Percentiles rank a stretch among this genome's conserved stretches.
Evolutionary conservation across 202 grass and related monocot species (phyloP).

Genomic region (Panicum virgatum): DNA sequence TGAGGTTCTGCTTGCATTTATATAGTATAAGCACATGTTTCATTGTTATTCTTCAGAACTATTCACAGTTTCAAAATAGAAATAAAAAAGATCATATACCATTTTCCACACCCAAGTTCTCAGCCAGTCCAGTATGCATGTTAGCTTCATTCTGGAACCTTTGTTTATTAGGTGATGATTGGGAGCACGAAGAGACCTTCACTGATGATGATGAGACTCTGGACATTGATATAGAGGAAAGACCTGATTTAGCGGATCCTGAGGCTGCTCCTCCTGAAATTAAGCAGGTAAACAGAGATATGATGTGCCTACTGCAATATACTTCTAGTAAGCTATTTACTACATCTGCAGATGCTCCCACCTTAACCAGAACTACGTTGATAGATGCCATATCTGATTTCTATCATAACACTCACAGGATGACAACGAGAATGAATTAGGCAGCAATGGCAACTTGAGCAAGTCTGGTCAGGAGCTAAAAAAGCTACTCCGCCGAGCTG

Average conservation of each 20-base stretch:
- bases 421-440: constrained; percentile 69
- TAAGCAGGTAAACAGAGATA: constrained; percentile 65
- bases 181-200: constrained; percentile 93
- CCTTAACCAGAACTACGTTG: constrained; percentile 13
- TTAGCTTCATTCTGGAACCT: constrained; percentile 31
- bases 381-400: constrained; percentile 3
- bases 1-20: background rate
- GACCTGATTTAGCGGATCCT: constrained; percentile 65
- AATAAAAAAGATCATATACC: constrained; percentile 7
- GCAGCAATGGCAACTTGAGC: constrained; percentile 52
- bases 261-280: constrained; percentile 80
- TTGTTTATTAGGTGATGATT: constrained; percentile 74
- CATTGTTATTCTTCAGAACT: constrained; percentile 16
- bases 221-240: constrained; percentile 72
- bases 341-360: background rate
- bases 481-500: constrained; percentile 63
- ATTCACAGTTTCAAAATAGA: constrained; percentile 10
- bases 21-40: background rate
- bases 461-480: constrained; percentile 92
- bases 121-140: constrained; percentile 3
- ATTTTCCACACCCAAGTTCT: background rate
- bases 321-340: constrained; percentile 19
- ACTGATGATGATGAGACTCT: constrained; percentile 87
- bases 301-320: constrained; percentile 20
- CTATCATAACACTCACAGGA: constrained; percentile 35